Percentiles rank a stretch among this genome's conserved stretches.
These are phyloP conservation scores for Eucalyptus curtisii DNA, from an alignment of 345 rosid species.

Conservation along the genomic window DNA sequence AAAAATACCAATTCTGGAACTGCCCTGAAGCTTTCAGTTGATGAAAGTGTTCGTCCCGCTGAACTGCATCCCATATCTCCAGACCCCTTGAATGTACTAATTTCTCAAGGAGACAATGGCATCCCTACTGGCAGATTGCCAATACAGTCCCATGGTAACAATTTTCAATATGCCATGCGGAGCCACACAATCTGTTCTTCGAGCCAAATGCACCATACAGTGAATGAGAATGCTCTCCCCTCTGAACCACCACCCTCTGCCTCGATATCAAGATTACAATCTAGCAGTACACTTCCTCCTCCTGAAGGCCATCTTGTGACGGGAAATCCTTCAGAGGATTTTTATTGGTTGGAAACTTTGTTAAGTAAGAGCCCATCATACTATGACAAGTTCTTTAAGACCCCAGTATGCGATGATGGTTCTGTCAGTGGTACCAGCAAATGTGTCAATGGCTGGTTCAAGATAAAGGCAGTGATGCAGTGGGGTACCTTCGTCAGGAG, in stretches of 20 bases:
- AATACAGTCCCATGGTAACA: neutral
- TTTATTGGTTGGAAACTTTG: neutral
- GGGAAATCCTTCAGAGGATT: neutral
- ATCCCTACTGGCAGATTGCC: neutral
- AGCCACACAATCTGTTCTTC: neutral
- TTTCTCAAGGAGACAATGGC: neutral
- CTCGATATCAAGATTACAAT: accelerated
- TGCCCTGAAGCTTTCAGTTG: neutral
- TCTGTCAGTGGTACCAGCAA: neutral
- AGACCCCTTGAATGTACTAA: neutral
- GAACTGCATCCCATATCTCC: neutral
- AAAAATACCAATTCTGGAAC: neutral
- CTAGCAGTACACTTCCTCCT: neutral
- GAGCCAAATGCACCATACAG: neutral
- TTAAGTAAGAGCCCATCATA: neutral
- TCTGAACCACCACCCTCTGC: too few relatives aligned
- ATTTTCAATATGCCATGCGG: neutral
- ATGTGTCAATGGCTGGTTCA: neutral
- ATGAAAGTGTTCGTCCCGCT: accelerated
- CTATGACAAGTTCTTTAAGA: neutral
- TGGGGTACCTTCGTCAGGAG: neutral
- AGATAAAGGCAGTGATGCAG: neutral
- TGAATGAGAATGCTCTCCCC: neutral
- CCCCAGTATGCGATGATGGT: neutral
- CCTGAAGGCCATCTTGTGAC: neutral